These are phyloP conservation scores for Cochlearia excelsa DNA, from an alignment of 345 rosid genomes.

Conservation along the genomic window DNA sequence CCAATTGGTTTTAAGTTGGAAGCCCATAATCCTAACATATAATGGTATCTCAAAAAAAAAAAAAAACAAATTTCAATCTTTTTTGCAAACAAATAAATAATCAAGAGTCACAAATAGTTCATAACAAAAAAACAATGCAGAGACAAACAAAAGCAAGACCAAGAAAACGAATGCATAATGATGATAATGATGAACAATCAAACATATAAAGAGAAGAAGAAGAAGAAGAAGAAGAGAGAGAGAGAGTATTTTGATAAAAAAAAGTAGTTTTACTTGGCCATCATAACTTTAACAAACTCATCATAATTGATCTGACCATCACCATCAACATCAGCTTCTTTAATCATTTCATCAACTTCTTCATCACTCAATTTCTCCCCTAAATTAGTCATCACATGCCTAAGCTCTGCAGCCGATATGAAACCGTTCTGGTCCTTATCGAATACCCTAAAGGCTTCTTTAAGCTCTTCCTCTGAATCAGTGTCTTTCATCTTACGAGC, in stretches of 20 bases:
- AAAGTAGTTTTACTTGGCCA: slow-evolving; percentile 39
- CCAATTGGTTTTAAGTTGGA: no score
- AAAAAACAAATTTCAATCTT: not conserved
- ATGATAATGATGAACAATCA: slow-evolving; percentile 18
- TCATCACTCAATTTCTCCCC: slow-evolving; percentile 45
- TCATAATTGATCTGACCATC: slow-evolving; percentile 43
- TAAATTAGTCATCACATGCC: slow-evolving; percentile 54
- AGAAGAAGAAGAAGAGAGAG: not conserved
- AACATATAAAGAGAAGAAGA: not conserved
- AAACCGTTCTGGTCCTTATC: slow-evolving; percentile 41
- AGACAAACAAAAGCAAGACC: not conserved
- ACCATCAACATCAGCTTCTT: slow-evolving; percentile 21
- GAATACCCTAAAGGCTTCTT: slow-evolving; percentile 12
- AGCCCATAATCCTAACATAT: no score
- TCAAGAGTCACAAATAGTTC: slow-evolving; percentile 1
- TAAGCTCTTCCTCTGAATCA: not conserved
- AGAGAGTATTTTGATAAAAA: not conserved
- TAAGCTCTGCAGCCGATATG: slow-evolving; percentile 45
- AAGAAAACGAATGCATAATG: not conserved
- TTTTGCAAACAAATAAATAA: slow-evolving; percentile 24
- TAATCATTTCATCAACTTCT: no score
- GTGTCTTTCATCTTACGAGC: slow-evolving; percentile 57
- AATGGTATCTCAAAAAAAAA: no score
- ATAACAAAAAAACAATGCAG: slow-evolving; percentile 7
- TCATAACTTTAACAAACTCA: slow-evolving; percentile 43